Conservation (phyloP, 2,329 filamentous ascomycete species). For the Talaromyces sp. region DNA sequence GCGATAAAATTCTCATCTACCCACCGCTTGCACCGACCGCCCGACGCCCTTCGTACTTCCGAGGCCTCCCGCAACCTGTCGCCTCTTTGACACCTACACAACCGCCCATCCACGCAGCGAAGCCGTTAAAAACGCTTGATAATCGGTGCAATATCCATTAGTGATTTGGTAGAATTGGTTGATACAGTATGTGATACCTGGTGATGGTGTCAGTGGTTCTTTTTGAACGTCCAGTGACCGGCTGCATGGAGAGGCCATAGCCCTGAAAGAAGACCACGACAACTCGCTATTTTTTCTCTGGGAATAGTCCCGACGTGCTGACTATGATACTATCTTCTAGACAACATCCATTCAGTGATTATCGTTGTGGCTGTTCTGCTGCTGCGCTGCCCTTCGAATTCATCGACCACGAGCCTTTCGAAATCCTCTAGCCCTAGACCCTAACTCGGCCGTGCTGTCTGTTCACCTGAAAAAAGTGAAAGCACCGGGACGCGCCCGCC, state of each 20-base stretch:
- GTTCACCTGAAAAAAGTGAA: neutral
- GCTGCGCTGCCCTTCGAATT: neutral
- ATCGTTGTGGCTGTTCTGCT: neutral
- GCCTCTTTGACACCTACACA: slow-evolving; percentile 1
- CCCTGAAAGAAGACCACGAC: neutral
- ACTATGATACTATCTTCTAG: neutral
- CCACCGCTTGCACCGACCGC: slow-evolving; percentile 1
- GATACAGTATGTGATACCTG: slow-evolving; percentile 4
- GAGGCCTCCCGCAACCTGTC: slow-evolving; percentile 13
- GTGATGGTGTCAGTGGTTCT: neutral
- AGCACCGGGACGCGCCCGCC: neutral
- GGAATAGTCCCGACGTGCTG: neutral
- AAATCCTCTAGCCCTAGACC: slow-evolving; percentile 13
- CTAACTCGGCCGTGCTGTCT: slow-evolving; percentile 7
- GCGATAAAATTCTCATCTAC: neutral
- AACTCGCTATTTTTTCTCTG: neutral
- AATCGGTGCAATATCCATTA: neutral
- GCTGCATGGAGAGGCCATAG: neutral
- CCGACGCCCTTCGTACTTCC: slow-evolving; percentile 10
- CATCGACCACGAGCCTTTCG: slow-evolving; percentile 1
- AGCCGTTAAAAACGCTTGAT: neutral
- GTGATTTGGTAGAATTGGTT: neutral
- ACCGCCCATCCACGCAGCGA: neutral
- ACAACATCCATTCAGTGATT: neutral
- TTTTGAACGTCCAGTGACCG: neutral